Evolutionary conservation across 371 early-diverging fungal species (phyloP).

Genomic region (Chytridium lagenaria): DNA sequence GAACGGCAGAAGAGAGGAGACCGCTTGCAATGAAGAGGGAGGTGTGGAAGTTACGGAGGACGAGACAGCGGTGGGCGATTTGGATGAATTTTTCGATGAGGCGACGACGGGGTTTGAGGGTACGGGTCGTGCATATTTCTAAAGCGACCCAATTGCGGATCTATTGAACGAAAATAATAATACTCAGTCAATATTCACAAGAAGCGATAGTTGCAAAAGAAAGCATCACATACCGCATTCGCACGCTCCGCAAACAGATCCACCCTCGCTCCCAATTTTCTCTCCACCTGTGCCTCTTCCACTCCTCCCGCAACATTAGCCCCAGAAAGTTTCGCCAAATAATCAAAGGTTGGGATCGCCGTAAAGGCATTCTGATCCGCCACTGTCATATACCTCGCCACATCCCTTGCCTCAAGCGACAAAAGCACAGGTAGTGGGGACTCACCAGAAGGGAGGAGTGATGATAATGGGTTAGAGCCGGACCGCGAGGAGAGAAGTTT

Average conservation of each 20-base stretch:
- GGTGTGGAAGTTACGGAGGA: conserved; percentile 57
- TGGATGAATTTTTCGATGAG: conserved; percentile 61
- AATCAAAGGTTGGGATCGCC: conserved; percentile 53
- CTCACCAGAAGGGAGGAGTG: conserved; percentile 35
- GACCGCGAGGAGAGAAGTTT: no score
- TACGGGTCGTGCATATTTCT: conserved; percentile 53
- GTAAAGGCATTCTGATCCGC: conserved; percentile 55
- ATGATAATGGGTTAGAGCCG: conserved; percentile 7
- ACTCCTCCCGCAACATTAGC: conserved; percentile 15
- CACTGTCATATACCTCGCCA: conserved; percentile 58
- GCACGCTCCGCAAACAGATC: conserved; percentile 58
- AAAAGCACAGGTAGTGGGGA: conserved; percentile 39
- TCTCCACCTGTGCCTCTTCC: conserved; percentile 12
- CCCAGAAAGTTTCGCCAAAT: conserved; percentile 52
- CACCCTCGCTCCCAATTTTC: conserved; percentile 44
- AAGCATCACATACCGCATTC: conserved; percentile 38
- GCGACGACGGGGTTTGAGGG: conserved; percentile 48
- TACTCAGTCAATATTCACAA: conserved; percentile 28
- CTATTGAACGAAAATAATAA: neutral
- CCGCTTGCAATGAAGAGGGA: conserved; percentile 59
- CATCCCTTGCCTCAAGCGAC: conserved; percentile 46
- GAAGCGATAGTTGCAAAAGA: neutral
- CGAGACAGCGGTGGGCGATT: conserved; percentile 56
- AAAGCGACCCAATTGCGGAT: conserved; percentile 62
- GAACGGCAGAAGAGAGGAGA: conserved; percentile 57